Conservation (phyloP, 495 filamentous ascomycete genomes). For the Penicillium mononematosum region DNA sequence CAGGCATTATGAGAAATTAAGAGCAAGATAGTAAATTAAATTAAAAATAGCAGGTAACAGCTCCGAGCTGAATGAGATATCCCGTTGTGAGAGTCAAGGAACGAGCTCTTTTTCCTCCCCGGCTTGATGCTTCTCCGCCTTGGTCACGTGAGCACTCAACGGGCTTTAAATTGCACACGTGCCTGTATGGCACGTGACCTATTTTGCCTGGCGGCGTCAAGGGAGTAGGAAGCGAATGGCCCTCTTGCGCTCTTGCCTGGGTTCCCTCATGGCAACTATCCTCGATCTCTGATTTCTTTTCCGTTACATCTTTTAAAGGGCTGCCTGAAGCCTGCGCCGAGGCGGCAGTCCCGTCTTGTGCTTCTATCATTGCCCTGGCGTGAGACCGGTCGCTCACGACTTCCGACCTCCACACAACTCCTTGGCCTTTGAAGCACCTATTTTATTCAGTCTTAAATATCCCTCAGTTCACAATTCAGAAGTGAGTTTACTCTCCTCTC, state of each 20-base stretch:
- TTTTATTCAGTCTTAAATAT: constrained; percentile 11
- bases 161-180: constrained; percentile 17
- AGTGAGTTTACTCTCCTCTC: constrained; percentile 15
- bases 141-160: constrained; percentile 21
- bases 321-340: constrained; percentile 36
- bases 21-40: neutral
- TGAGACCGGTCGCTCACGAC: constrained; percentile 35
- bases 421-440: constrained; percentile 30
- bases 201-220: constrained; percentile 21
- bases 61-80: constrained; percentile 4
- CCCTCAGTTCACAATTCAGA: constrained; percentile 7
- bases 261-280: constrained; percentile 33
- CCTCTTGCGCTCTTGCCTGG: constrained; percentile 28
- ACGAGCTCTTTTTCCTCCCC: constrained; percentile 23
- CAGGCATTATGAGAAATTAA: constrained; percentile 56
- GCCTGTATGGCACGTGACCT: constrained; percentile 20
- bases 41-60: constrained; percentile 3
- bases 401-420: constrained; percentile 38
- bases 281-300: constrained; percentile 26
- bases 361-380: constrained; percentile 32
- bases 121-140: constrained; percentile 22
- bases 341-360: constrained; percentile 40
- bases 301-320: constrained; percentile 29
- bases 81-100: constrained; percentile 2
- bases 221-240: constrained; percentile 22